Conservation (phyloP, 2,329 filamentous ascomycete genomes). For the Fusarium albidum region DNA sequence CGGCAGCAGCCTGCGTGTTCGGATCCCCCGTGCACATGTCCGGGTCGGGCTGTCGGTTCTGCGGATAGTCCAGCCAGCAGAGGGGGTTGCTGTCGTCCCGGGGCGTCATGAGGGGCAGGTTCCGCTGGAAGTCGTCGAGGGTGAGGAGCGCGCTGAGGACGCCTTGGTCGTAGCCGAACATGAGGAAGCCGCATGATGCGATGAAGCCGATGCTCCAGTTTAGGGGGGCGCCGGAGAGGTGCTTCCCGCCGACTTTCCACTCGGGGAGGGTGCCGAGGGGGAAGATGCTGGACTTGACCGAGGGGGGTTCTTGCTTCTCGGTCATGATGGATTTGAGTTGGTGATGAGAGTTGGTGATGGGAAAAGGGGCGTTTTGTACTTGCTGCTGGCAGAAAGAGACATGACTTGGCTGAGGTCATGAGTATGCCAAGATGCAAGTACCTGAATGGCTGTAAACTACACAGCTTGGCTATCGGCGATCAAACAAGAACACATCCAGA, state of each 20-base stretch:
- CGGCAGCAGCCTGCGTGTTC: constrained; percentile 4
- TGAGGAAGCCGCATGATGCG: constrained; percentile 41
- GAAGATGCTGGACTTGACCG: constrained; percentile 8
- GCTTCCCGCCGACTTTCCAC: constrained; percentile 34
- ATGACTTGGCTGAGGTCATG: no score
- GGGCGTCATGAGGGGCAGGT: constrained; percentile 2
- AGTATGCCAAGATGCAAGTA: no score
- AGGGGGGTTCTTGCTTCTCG: constrained; percentile 2
- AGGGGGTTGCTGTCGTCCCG: neutral
- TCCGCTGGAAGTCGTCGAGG: constrained; percentile 9
- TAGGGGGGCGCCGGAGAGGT: constrained; percentile 31
- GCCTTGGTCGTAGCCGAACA: constrained; percentile 43
- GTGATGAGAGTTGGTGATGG: neutral
- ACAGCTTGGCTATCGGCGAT: no score
- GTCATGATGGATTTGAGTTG: neutral
- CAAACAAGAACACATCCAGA: no score
- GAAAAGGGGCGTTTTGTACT: neutral
- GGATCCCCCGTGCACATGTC: constrained; percentile 2
- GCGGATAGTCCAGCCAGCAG: constrained; percentile 12
- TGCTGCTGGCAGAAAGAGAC: no score
- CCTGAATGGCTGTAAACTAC: no score
- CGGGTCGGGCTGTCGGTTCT: neutral
- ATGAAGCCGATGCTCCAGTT: constrained; percentile 43
- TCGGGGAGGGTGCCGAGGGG: constrained; percentile 38
- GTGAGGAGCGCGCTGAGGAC: constrained; percentile 33